Evolutionary conservation across 2,329 filamentous ascomycete species (phyloP).

Genomic region (Leptographium radiaticola): DNA sequence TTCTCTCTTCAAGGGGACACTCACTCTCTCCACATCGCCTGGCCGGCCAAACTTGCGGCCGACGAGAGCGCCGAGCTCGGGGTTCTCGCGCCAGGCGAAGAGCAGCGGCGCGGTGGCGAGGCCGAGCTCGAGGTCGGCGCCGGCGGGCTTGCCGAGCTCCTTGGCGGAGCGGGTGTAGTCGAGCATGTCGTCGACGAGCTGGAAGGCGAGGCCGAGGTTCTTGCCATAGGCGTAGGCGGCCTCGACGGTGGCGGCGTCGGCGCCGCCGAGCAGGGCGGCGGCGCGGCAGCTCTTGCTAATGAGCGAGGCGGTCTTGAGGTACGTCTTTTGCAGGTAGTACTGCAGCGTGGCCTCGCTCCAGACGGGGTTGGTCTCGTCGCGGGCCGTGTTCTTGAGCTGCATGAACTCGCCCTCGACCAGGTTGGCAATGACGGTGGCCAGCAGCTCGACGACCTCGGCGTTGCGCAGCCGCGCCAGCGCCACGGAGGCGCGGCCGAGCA

Average conservation of each 20-base stretch:
- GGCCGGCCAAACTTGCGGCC: conserved; percentile 77
- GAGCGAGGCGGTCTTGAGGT: conserved; percentile 88
- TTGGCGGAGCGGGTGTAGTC: conserved; percentile 81
- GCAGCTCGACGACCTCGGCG: conserved; percentile 84
- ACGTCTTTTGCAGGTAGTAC: conserved; percentile 97
- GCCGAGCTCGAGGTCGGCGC: conserved; percentile 84
- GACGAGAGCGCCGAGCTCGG: conserved; percentile 74
- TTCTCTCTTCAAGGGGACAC: too few relatives aligned
- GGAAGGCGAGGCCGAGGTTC: conserved; percentile 89
- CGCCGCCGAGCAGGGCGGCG: conserved; percentile 71
- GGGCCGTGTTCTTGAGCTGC: conserved; percentile 93
- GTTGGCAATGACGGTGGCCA: conserved; percentile 95
- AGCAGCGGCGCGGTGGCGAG: conserved; percentile 86
- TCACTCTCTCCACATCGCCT: conserved; percentile 75
- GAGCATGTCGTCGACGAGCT: conserved; percentile 94
- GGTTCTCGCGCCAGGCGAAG: conserved; percentile 87
- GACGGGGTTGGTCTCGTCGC: conserved; percentile 68
- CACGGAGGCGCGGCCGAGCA: conserved; percentile 85
- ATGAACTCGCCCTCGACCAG: conserved; percentile 98
- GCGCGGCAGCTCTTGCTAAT: conserved; percentile 95
- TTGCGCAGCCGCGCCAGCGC: conserved; percentile 82
- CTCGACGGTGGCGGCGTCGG: conserved; percentile 66
- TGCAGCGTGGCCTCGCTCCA: conserved; percentile 82
- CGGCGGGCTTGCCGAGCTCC: conserved; percentile 87
- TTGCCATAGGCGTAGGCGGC: conserved; percentile 86